These are phyloP conservation scores for Panellus pusillus DNA, from an alignment of 768 basidiomycete genomes.

Conservation along the genomic window DNA sequence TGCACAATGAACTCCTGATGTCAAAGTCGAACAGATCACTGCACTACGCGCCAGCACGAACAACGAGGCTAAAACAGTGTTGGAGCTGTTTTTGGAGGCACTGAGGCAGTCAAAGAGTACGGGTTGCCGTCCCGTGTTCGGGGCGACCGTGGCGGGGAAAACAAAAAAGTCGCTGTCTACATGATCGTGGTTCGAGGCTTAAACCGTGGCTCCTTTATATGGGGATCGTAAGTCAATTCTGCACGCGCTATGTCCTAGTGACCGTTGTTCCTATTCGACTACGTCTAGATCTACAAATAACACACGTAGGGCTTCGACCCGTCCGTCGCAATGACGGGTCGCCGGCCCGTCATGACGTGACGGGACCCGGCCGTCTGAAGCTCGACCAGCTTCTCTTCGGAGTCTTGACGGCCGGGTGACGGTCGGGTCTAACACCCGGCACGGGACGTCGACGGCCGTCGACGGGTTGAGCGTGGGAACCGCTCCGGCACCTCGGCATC, in stretches of 20 bases:
- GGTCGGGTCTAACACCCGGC: no score
- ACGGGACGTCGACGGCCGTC: no score
- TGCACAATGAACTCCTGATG: neutral
- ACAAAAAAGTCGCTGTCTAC: conserved; percentile 24
- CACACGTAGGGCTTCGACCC: no score
- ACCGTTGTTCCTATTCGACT: conserved; percentile 30
- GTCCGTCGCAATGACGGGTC: no score
- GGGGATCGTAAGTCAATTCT: conserved; percentile 27
- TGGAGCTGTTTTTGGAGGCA: conserved; percentile 11
- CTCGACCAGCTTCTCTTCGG: no score
- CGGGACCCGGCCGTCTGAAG: no score
- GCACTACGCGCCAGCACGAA: conserved; percentile 18
- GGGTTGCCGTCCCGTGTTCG: conserved; percentile 21
- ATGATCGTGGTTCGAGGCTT: conserved; percentile 28
- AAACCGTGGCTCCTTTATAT: conserved; percentile 10
- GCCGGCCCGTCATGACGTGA: no score
- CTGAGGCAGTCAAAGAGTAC: conserved; percentile 5
- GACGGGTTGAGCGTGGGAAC: no score
- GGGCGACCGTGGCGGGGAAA: conserved; percentile 29
- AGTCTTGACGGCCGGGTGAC: no score
- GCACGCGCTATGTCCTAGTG: no score
- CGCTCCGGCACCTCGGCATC: no score
- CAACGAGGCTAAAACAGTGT: conserved; percentile 13
- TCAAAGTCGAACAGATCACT: neutral
- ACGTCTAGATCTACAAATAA: conserved; percentile 23